phyloP scores from a whole-genome alignment of 2,329 filamentous ascomycete genomes.

The Phoma sp. region DNA sequence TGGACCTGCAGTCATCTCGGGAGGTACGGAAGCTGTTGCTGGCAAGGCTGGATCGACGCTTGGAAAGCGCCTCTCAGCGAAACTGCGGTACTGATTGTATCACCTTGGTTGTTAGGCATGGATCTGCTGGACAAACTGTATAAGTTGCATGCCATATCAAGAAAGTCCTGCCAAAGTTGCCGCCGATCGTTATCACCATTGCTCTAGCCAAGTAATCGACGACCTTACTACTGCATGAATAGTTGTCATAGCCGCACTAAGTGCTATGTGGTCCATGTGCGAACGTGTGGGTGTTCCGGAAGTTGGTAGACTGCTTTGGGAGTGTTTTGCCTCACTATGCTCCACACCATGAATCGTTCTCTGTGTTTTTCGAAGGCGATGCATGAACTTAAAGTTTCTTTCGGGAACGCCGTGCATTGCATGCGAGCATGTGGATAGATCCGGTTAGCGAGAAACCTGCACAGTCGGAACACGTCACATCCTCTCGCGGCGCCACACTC shows the following conservation, averaged over 20 bases:
- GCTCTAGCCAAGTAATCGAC: slow-evolving; percentile 3
- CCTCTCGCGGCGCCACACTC: slow-evolving; percentile 26
- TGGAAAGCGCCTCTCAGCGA: slow-evolving; percentile 12
- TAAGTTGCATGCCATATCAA: background rate
- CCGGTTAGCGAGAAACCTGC: slow-evolving; percentile 23
- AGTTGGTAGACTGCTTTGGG: slow-evolving; percentile 1
- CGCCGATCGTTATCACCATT: background rate
- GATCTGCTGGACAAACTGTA: background rate
- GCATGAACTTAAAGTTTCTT: slow-evolving; percentile 13
- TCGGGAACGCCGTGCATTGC: slow-evolving; percentile 11
- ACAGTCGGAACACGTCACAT: slow-evolving; percentile 32
- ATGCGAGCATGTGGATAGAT: slow-evolving; percentile 16
- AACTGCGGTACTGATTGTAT: slow-evolving; percentile 5
- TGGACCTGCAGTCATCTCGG: slow-evolving; percentile 52
- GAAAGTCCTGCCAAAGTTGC: background rate
- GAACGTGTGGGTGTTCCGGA: slow-evolving; percentile 10
- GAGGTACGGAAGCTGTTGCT: slow-evolving; percentile 36
- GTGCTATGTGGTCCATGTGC: slow-evolving; percentile 3
- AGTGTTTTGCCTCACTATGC: slow-evolving; percentile 11
- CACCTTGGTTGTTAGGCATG: background rate
- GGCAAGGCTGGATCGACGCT: slow-evolving; percentile 33
- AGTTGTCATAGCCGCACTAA: slow-evolving; percentile 4
- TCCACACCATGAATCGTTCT: background rate
- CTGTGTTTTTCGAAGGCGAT: slow-evolving; percentile 6
- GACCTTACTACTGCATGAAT: slow-evolving; percentile 9